These are phyloP conservation scores for Nakazawaea siamensis DNA, from an alignment of 805 yeast genomes.

Conservation along the genomic window DNA sequence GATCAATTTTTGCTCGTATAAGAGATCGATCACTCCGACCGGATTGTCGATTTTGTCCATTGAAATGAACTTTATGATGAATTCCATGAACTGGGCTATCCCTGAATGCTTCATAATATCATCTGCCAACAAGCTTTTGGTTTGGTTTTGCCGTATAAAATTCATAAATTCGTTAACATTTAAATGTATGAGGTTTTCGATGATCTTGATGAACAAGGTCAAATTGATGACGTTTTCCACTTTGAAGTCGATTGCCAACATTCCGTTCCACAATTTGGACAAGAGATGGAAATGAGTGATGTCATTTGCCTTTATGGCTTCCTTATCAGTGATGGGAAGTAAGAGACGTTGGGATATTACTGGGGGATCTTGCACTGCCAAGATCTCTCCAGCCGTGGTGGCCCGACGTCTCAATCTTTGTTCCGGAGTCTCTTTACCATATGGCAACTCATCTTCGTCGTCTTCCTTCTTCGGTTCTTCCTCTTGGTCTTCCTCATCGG, in stretches of 20 bases:
- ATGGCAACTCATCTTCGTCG: conserved; percentile 14
- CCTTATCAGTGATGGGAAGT: conserved; percentile 51
- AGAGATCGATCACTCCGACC: conserved; percentile 72
- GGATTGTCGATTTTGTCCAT: conserved; percentile 86
- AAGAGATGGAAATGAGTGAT: conserved; percentile 4
- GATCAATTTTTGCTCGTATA: conserved; percentile 67
- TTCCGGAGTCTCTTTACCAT: conserved; percentile 9
- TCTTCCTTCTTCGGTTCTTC: conserved; percentile 7
- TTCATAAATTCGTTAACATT: conserved; percentile 68
- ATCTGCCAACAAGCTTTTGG: conserved; percentile 43
- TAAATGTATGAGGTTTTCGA: conserved; percentile 76
- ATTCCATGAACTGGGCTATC: conserved; percentile 86
- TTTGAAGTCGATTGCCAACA: not conserved
- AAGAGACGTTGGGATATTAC: conserved; percentile 57
- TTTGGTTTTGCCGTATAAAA: conserved; percentile 45
- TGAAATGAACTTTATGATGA: conserved; percentile 75
- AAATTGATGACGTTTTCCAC: conserved; percentile 3
- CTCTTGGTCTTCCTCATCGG: conserved; percentile 14
- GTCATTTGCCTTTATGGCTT: conserved; percentile 6
- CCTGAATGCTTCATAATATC: conserved; percentile 75
- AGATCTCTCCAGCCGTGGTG: conserved; percentile 65
- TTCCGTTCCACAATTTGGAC: conserved; percentile 5
- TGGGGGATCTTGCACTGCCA: conserved; percentile 79
- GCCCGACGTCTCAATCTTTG: conserved; percentile 20
- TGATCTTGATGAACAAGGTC: conserved; percentile 60